Conservation (phyloP, 129 eudicot genomes). For the Flaveria trinervia region DNA sequence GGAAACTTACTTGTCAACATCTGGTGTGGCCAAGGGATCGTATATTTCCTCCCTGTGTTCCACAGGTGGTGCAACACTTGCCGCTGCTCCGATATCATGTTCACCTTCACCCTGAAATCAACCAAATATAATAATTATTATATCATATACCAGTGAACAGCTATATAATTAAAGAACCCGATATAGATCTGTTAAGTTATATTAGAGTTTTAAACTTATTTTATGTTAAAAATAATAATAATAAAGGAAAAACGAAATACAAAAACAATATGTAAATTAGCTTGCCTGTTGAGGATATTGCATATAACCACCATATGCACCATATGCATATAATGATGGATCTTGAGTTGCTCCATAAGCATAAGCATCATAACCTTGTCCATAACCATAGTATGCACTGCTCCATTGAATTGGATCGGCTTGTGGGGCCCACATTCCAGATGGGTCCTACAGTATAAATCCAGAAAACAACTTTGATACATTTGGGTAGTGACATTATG, state of each 20-base stretch:
- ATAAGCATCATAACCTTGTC: constrained; percentile 96
- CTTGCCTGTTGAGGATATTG: constrained; percentile 94
- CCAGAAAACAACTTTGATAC: constrained; percentile 1
- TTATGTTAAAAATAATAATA: too few species aligned
- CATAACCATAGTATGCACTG: constrained; percentile 88
- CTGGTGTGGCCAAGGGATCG: constrained; percentile 89
- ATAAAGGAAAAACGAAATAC: not conserved
- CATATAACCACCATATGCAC: constrained; percentile 83
- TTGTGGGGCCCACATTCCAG: constrained; percentile 65
- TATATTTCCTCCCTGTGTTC: constrained; percentile 78
- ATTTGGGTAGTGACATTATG: not conserved
- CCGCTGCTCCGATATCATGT: constrained; percentile 66
- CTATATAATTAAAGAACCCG: not conserved
- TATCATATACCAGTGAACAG: not conserved
- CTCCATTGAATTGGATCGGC: constrained; percentile 77
- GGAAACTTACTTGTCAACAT: constrained; percentile 70
- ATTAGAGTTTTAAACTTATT: not conserved
- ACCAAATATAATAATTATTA: not conserved
- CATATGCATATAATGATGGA: constrained; percentile 79
- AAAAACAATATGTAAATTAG: not conserved
- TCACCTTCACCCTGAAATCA: constrained; percentile 67
- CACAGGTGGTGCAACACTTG: constrained; percentile 54
- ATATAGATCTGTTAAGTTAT: not conserved
- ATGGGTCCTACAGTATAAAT: constrained; percentile 52
- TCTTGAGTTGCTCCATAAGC: constrained; percentile 84